Evolutionary conservation across 768 basidiomycete genomes (phyloP).

Genomic region (Tubosaeta sp.): DNA sequence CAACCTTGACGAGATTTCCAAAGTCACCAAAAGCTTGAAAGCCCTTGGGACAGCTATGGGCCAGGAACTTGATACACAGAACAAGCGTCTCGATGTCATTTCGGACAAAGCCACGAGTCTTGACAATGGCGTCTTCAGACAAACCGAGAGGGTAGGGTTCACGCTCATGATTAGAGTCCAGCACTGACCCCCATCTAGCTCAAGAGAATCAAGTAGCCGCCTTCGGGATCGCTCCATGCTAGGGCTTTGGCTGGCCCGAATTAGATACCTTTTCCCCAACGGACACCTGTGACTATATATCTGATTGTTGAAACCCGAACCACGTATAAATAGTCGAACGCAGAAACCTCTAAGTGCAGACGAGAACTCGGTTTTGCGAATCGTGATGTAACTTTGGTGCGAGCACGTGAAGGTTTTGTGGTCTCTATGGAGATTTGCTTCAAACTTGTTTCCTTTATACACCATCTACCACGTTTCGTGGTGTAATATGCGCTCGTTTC

Average conservation of each 20-base stretch:
- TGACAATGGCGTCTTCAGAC: constrained; percentile 72
- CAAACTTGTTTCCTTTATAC: neutral
- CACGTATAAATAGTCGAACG: neutral
- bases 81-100: constrained; percentile 70
- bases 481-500: constrained; percentile 28
- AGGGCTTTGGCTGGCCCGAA: neutral
- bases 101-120: constrained; percentile 72
- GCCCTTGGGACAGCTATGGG: constrained; percentile 79
- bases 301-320: neutral
- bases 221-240: neutral
- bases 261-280: constrained; percentile 18
- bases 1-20: constrained; percentile 84
- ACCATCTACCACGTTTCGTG: constrained; percentile 4
- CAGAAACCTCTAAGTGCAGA: neutral
- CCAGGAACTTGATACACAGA: constrained; percentile 86
- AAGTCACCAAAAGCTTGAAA: constrained; percentile 73
- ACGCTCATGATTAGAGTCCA: constrained; percentile 21
- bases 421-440: neutral
- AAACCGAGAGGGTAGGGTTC: constrained; percentile 69
- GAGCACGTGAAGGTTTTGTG: neutral
- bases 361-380: neutral
- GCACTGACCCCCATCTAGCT: constrained; percentile 37
- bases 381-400: neutral
- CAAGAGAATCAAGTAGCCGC: constrained; percentile 53
- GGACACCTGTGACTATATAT: neutral